Percentiles rank a stretch among this genome's conserved stretches.
These are phyloP conservation scores for Peribolospora kevripleyi DNA, from an alignment of 768 basidiomycete species.

Conservation along the genomic window DNA sequence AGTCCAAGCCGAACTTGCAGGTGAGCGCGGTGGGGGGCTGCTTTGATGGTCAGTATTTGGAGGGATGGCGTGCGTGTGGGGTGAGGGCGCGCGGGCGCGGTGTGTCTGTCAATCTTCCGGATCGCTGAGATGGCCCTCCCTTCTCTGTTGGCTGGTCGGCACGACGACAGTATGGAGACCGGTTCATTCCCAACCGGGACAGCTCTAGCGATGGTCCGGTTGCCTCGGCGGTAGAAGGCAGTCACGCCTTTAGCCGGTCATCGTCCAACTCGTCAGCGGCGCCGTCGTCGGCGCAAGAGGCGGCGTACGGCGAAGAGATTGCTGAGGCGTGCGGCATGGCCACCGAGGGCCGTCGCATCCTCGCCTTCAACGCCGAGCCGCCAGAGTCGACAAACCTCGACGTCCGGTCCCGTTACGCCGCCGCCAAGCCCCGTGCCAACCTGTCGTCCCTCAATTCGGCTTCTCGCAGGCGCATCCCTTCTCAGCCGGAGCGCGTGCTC, in stretches of 20 bases:
- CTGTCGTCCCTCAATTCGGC: slow-evolving; percentile 40
- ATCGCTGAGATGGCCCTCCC: too few species aligned
- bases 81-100: background rate
- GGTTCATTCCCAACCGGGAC: slow-evolving; percentile 5
- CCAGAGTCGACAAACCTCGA: slow-evolving; percentile 52
- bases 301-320: slow-evolving; percentile 14
- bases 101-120: slow-evolving; percentile 1
- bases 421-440: slow-evolving; percentile 35
- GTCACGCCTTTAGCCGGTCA: background rate
- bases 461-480: slow-evolving; percentile 60
- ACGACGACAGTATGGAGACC: slow-evolving; percentile 5
- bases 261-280: background rate
- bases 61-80: slow-evolving; percentile 5
- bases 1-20: background rate
- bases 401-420: slow-evolving; percentile 51
- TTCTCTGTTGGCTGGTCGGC: background rate
- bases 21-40: background rate
- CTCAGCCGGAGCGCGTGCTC: slow-evolving; percentile 71
- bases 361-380: slow-evolving; percentile 58
- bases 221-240: too few species aligned
- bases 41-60: slow-evolving; percentile 3
- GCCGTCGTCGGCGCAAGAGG: slow-evolving; percentile 5
- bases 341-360: slow-evolving; percentile 30
- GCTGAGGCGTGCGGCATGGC: slow-evolving; percentile 15
- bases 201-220: too few species aligned